Evolutionary conservation across 352 stramenopile genomes (phyloP).

Genomic region (Pythium guiyangense): DNA sequence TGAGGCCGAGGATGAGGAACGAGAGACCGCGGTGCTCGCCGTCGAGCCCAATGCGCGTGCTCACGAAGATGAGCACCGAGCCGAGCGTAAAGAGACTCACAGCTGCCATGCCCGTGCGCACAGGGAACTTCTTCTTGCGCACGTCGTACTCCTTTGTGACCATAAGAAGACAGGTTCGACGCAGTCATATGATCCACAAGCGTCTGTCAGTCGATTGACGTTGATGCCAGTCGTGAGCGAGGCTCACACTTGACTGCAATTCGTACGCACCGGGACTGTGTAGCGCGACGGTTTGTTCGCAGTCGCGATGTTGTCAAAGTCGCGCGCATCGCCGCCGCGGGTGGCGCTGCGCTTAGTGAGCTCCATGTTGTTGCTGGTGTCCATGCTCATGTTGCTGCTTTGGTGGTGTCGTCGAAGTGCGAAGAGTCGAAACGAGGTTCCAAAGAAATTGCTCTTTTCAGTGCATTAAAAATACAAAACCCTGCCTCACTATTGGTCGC

Average conservation of each 20-base stretch:
- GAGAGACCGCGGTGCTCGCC: conserved; percentile 67
- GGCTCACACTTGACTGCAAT: too few relatives aligned
- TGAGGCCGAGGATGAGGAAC: conserved; percentile 75
- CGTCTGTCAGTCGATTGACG: too few relatives aligned
- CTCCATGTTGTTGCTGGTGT: too few relatives aligned
- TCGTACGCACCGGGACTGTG: conserved; percentile 17
- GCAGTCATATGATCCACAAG: neutral
- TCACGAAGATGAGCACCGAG: conserved; percentile 72
- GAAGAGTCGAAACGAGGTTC: too few relatives aligned
- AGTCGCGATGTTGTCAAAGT: conserved; percentile 36
- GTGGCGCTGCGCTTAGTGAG: too few relatives aligned
- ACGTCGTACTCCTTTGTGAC: conserved; percentile 25
- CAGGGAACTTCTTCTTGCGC: conserved; percentile 53
- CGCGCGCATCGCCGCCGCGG: neutral
- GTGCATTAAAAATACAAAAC: too few relatives aligned
- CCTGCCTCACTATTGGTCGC: too few relatives aligned
- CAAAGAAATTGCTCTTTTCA: too few relatives aligned
- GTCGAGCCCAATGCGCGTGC: conserved; percentile 71
- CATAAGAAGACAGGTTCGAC: neutral
- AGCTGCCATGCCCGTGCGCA: conserved; percentile 71
- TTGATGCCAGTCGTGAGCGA: too few relatives aligned
- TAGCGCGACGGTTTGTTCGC: conserved; percentile 19
- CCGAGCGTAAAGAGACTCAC: conserved; percentile 65
- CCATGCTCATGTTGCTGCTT: too few relatives aligned
- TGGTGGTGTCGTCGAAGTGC: too few relatives aligned